Percentiles rank a stretch among this genome's conserved stretches.
phyloP scores from a whole-genome alignment of 2,329 filamentous ascomycete genomes.

The Scedosporium aurantiacum region DNA sequence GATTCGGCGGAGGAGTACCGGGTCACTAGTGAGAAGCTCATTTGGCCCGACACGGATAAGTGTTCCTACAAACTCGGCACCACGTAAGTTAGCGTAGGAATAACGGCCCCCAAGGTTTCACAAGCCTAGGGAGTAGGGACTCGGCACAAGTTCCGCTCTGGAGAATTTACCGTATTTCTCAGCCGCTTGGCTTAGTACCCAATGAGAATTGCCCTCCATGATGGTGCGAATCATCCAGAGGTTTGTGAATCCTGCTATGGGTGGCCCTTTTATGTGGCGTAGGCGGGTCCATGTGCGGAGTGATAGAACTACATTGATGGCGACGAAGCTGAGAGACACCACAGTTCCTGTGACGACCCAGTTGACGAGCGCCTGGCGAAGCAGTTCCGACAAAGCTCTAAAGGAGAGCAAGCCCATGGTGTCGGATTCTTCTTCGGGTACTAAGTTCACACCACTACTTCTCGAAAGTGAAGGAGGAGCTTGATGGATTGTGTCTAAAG shows the following conservation, averaged over 20 bases:
- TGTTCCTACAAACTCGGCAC: slow-evolving; percentile 14
- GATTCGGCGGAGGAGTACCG: slow-evolving; percentile 25
- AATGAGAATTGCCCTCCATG: slow-evolving; percentile 20
- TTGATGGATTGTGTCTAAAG: too few species aligned
- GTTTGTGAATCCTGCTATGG: slow-evolving; percentile 25
- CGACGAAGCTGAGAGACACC: not conserved
- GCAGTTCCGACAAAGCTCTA: too few species aligned
- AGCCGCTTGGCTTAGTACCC: slow-evolving; percentile 23
- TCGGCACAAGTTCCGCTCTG: not conserved
- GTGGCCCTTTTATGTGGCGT: slow-evolving; percentile 28
- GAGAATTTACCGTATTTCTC: slow-evolving; percentile 21
- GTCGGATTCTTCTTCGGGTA: too few species aligned
- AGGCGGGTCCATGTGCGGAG: slow-evolving; percentile 23
- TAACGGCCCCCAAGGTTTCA: not conserved
- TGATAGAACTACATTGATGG: slow-evolving; percentile 5
- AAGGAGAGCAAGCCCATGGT: too few species aligned
- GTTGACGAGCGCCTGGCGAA: not conserved
- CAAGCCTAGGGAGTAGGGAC: not conserved
- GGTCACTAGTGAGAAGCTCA: slow-evolving; percentile 27
- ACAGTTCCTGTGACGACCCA: not conserved
- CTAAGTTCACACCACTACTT: too few species aligned
- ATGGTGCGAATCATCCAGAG: slow-evolving; percentile 25
- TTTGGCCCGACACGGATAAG: slow-evolving; percentile 33
- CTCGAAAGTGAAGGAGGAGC: too few species aligned
- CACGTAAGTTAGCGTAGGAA: not conserved